Percentiles rank a stretch among this genome's conserved stretches.
phyloP scores from a whole-genome alignment of 176 grass and related monocot species.

The Oryza rufipogon region DNA sequence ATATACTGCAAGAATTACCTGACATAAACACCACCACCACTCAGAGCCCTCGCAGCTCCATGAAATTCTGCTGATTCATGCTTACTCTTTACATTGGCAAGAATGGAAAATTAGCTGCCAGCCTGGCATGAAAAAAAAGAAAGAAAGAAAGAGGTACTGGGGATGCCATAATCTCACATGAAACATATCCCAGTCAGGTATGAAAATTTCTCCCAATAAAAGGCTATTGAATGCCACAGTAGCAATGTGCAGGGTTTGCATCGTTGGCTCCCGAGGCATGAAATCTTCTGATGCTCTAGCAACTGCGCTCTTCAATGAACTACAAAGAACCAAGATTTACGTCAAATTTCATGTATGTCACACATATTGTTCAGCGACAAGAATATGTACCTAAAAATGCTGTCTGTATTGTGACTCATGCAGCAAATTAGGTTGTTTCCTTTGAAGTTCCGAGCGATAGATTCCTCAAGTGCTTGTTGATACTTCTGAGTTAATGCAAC shows the following conservation, averaged over 20 bases:
- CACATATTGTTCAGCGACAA: conserved; percentile 2
- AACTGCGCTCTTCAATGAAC: conserved; percentile 54
- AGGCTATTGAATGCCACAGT: conserved; percentile 61
- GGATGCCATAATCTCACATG: conserved; percentile 46
- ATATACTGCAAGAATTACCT: conserved; percentile 32
- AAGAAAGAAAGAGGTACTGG: background rate
- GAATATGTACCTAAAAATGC: conserved; percentile 54
- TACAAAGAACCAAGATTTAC: conserved; percentile 35
- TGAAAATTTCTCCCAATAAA: conserved; percentile 57
- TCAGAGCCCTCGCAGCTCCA: conserved; percentile 55
- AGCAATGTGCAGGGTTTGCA: conserved; percentile 57
- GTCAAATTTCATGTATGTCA: conserved; percentile 30
- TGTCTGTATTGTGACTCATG: conserved; percentile 75
- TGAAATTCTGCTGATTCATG: conserved; percentile 58
- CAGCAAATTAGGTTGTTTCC: conserved; percentile 58
- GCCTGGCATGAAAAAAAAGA: background rate
- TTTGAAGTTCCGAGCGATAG: conserved; percentile 53
- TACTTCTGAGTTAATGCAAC: conserved; percentile 56
- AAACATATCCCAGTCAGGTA: conserved; percentile 78
- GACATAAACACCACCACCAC: conserved; percentile 61
- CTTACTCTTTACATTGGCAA: conserved; percentile 42
- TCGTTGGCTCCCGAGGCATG: conserved; percentile 50
- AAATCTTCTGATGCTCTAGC: conserved; percentile 70
- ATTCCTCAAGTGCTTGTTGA: conserved; percentile 66
- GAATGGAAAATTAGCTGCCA: conserved; percentile 21